Evolutionary conservation across 768 basidiomycete genomes (phyloP), one percentile per base, ranked within the genome.

Genomic region (Mycena latifolia): DNA sequence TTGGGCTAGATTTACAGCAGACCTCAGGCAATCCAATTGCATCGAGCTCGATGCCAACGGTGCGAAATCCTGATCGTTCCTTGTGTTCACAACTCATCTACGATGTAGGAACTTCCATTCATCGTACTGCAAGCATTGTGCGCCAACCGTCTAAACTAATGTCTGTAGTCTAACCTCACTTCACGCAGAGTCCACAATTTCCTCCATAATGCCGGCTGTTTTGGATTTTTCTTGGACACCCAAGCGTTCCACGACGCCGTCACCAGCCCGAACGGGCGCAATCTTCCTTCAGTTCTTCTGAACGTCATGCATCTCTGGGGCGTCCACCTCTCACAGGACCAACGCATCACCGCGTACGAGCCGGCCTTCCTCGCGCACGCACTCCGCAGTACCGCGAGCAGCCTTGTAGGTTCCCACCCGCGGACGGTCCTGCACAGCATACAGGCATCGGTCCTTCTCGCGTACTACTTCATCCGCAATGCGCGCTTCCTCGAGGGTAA

Each of bases 211-310:
- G 75, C 79, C 0, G 70, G 76, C 25, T 79, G 80, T 35, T 71
- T 86, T 41, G 83, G 82, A 0, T 79, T 87, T 47, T 88, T 86
- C 71, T 77, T 88, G 54, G 70, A 84, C 64, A 53, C 76, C 4
- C 72, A 75, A 12, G 81, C 83, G 5, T 82, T 88, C 56, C 73
- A 77, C 6, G 70, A 76, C 55, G 69, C 53, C 43, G 71, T 55
- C 7, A 70, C 72, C 22, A 74, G 74, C 24, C 5, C 37, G n/a
- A 33, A 28, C 35, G 46, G 50, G 8, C 35, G 45, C 56, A 67
- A 47, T 14, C 64, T 71, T 0, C 41, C 77, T 3, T 73, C 75
- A 0, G 77, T 76, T 0, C 65, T 81, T 0, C 67, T 72, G 37
- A 76, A 66, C 48, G 67, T 67, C 0, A 66, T 82, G 20, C 73